These are phyloP conservation scores for Plasmodium gallinaceum DNA, from an alignment of 169 alveolate genomes.

Conservation along the genomic window DNA sequence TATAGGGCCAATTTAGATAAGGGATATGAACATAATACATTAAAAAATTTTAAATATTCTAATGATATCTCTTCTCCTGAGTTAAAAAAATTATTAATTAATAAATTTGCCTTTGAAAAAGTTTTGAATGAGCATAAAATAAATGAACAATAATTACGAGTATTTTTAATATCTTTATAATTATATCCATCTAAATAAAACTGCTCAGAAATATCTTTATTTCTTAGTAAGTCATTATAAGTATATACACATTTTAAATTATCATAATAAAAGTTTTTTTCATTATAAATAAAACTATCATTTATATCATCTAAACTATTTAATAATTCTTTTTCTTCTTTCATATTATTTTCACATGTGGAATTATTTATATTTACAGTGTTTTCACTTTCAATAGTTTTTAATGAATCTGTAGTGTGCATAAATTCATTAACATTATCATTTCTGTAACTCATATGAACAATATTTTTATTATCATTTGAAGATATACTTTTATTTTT, in stretches of 20 bases:
- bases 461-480: background rate
- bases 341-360: background rate
- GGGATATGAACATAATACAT: conserved; percentile 43
- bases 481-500: background rate
- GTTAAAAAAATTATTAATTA: conserved; percentile 56
- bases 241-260: conserved; percentile 66
- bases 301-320: conserved; percentile 9
- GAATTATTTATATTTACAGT: background rate
- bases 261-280: conserved; percentile 73
- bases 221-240: conserved; percentile 67
- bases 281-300: conserved; percentile 35
- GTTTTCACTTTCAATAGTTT: conserved; percentile 1
- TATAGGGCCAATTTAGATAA: conserved; percentile 44
- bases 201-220: conserved; percentile 51
- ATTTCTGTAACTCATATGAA: background rate
- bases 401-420: background rate
- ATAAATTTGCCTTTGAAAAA: conserved; percentile 38
- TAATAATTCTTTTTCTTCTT: conserved; percentile 28
- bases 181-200: conserved; percentile 67
- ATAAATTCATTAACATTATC: background rate
- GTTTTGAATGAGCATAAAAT: conserved; percentile 56
- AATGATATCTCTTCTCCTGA: conserved; percentile 49
- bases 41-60: conserved; percentile 45
- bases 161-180: conserved; percentile 71
- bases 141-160: conserved; percentile 63